phyloP scores from a whole-genome alignment of 2,329 filamentous ascomycete genomes.

The Microdochium trichocladiopsis region DNA sequence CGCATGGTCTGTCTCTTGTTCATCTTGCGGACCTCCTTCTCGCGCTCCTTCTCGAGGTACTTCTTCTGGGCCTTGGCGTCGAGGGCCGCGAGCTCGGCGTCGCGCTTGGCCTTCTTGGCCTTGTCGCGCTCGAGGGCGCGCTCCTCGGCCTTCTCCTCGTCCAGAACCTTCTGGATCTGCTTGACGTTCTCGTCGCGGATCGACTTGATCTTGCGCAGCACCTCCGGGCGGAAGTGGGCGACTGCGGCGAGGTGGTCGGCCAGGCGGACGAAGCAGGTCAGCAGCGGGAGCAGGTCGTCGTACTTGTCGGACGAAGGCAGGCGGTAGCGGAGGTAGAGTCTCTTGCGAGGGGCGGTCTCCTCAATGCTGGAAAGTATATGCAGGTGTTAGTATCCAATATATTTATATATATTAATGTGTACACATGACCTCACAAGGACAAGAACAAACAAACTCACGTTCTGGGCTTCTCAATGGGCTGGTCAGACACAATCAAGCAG shows the following conservation, averaged over 20 bases:
- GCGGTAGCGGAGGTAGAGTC: constrained; percentile 71
- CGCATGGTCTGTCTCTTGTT: constrained; percentile 49
- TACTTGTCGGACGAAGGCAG: constrained; percentile 60
- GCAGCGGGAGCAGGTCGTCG: constrained; percentile 62
- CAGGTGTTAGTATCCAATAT: no score
- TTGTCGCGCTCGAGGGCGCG: constrained; percentile 63
- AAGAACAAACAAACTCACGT: constrained; percentile 49
- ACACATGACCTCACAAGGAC: background rate
- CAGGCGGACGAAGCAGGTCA: constrained; percentile 77
- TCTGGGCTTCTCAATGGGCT: constrained; percentile 78
- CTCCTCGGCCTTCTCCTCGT: constrained; percentile 77
- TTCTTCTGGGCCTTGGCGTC: constrained; percentile 82
- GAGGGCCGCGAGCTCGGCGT: constrained; percentile 69
- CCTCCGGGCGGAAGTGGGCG: constrained; percentile 86
- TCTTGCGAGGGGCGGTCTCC: constrained; percentile 79
- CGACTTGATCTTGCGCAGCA: constrained; percentile 73
- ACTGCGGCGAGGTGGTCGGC: constrained; percentile 69
- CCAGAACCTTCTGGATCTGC: constrained; percentile 71
- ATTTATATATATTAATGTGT: background rate
- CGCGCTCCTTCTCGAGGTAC: constrained; percentile 73
- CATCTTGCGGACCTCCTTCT: constrained; percentile 58
- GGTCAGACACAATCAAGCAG: constrained; percentile 83
- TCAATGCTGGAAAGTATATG: constrained; percentile 56
- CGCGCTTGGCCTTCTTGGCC: constrained; percentile 83
- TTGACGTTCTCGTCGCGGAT: constrained; percentile 75